Evolutionary conservation across 441 rosid species (phyloP).

Genomic region (Macaranga tanarius): DNA sequence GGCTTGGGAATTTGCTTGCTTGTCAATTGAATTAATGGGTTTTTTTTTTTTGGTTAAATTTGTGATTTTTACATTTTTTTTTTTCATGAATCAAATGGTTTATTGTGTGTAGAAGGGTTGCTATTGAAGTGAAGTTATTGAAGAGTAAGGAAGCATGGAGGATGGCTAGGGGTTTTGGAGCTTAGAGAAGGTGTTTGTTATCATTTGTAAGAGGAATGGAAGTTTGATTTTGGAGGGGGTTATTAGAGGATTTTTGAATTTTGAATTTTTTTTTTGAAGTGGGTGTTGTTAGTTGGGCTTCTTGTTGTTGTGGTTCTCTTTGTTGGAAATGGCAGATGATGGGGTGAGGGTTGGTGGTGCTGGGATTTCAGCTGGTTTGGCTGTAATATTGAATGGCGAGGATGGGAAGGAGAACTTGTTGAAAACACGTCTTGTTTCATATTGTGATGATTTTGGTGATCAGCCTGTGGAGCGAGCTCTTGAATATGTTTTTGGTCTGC

Average conservation of each 20-base stretch:
- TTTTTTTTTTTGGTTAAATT: not conserved
- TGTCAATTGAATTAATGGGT: too few relatives aligned
- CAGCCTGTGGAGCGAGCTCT: slow-evolving; percentile 82
- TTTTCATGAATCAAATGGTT: not conserved
- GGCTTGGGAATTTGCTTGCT: not conserved
- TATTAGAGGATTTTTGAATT: not conserved
- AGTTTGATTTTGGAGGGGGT: not conserved
- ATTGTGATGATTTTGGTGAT: slow-evolving; percentile 70
- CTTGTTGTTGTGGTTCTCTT: slow-evolving; percentile 9
- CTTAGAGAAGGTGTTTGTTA: not conserved
- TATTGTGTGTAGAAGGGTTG: not conserved
- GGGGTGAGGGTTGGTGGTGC: slow-evolving; percentile 39
- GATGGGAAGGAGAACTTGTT: slow-evolving; percentile 56
- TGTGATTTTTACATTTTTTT: not conserved
- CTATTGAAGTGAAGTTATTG: slow-evolving; percentile 2
- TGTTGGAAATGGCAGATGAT: slow-evolving; percentile 74
- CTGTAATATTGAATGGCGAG: slow-evolving; percentile 65
- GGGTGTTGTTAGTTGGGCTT: not conserved
- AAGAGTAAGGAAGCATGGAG: slow-evolving; percentile 18
- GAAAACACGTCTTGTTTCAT: slow-evolving; percentile 63
- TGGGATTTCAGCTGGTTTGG: slow-evolving; percentile 88
- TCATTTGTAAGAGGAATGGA: not conserved
- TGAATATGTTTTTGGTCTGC: slow-evolving; percentile 71
- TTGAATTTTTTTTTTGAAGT: not conserved
- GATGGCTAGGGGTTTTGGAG: slow-evolving; percentile 2